Evolutionary conservation across 2,329 filamentous ascomycete genomes (phyloP), one percentile per base, ranked within the genome.

Genomic region (Aureobasidium sp.): DNA sequence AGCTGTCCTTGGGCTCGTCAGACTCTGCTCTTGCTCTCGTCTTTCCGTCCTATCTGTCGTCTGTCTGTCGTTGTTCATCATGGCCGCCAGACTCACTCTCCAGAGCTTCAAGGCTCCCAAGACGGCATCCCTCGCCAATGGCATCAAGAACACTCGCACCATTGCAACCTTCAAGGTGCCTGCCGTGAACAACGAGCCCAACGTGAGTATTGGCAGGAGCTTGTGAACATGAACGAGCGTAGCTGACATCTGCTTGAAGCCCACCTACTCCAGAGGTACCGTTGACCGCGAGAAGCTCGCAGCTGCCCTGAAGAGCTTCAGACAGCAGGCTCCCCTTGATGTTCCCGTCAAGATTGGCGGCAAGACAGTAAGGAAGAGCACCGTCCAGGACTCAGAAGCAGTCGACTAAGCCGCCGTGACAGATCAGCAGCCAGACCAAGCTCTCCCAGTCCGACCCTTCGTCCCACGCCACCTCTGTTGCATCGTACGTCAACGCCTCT

Each of bases 151-250:
- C 51, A 45, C 32, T 19, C 40, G 51, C 54, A 85, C 83, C 6
- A 76, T 95, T 59, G 90, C 90, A 45, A 79, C 82, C 57, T 97
- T 96, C 79, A 91, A 88, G 75, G 80, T 90, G 48, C 93, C 93
- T 45, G 83, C 83, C 58, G 81, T 96, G 62, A 76, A 81, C 67
- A 98, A 98, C 68, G 93, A 98, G 74, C 89, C 89, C n/a, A 98
- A 96, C 69, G 90, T 95, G 71, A 70, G 88, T 52, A 51, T 24
- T 27, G 49, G n/a, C n/a, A 35, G 29, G 22, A 25, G 37, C 38
- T 24, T 14, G 55, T 49, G 12, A 35, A 41, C 6, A 2, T 34
- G 29, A 11, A 14, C 4, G 6, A 19, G 19, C 22, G 27, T 6
- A 21, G 17, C 40, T 50, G 14, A 52, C 58, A 10, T 48, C 16